These are phyloP conservation scores for Turritis glabra DNA, from an alignment of 345 rosid genomes.

Conservation along the genomic window DNA sequence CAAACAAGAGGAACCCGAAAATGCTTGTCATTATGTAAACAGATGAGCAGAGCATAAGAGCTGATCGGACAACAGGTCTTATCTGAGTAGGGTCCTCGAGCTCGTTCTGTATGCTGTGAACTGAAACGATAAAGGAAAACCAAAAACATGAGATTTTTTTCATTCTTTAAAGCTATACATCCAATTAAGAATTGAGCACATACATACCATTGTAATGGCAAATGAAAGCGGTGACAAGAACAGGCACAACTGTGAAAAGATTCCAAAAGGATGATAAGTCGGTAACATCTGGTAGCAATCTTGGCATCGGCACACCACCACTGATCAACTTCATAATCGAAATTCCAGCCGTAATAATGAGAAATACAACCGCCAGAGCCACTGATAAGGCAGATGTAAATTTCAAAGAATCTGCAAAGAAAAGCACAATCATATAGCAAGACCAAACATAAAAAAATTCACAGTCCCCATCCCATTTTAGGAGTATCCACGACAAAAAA, in stretches of 20 bases:
- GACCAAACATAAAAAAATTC: background rate
- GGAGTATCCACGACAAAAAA: background rate
- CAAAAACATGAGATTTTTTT: background rate
- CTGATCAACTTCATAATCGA: conserved; percentile 61
- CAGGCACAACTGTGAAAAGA: conserved; percentile 82
- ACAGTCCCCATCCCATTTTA: background rate
- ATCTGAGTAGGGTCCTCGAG: conserved; percentile 69
- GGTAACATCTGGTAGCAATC: conserved; percentile 71
- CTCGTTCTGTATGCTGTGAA: conserved; percentile 88
- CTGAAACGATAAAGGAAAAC: conserved; percentile 40
- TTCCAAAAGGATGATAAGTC: conserved; percentile 73
- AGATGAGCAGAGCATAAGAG: conserved; percentile 74
- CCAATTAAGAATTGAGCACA: background rate
- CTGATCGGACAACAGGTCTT: conserved; percentile 63
- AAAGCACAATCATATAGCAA: conserved; percentile 7
- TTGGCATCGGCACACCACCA: conserved; percentile 77
- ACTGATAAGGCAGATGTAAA: conserved; percentile 88
- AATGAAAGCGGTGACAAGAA: conserved; percentile 84
- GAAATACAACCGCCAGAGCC: conserved; percentile 78
- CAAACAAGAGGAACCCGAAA: conserved; percentile 87
- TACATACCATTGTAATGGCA: conserved; percentile 95
- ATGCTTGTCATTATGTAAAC: conserved; percentile 82
- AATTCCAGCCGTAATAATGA: conserved; percentile 75
- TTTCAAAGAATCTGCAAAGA: conserved; percentile 79
- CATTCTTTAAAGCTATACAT: background rate